Base-by-base conservation (phyloP, 192 early-diverging fungal species). In the Entophlyctis luteolus region DNA sequence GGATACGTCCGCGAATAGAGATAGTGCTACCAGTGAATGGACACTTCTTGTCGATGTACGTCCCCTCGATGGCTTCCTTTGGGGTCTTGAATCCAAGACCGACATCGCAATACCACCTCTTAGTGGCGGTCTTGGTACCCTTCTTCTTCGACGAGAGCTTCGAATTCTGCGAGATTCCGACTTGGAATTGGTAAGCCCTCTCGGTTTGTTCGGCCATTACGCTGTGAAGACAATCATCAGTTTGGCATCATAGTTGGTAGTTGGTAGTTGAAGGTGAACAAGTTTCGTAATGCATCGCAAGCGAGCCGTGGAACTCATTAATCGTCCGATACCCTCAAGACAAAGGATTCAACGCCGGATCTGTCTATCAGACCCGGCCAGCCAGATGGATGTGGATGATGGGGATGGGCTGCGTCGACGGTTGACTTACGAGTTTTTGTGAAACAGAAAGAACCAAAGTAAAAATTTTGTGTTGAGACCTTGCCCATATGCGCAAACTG, bases 21-120 rank as follows among this genome's bases (percentile, higher is more conserved):
- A 94, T 92, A 79, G 90, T 86, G 76, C 90, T 87, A 55, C 79
- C 80, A 72, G 93, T 93, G 92, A 95, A 99, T 68, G 96, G 96
- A 87, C 96, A 99, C 91, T 99, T 99, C 88, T 95, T 99, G 88
- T 99, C 96, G 63, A 99, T 92, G 88, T 99, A 99, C 83, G 82
- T 86, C 68, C 96, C 96, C 77, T 89, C 88, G 79, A 95, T 92
- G 73, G 95, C 96, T 77, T 94, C 92, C 78, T 90, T 90, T 74
- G 96, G 96, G 79, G 93, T 99, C 90, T 98, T 98, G 89, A 93
- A 96, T 68, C 96, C 96, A 55, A 95, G 89, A 85, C 96, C 96
- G 65, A 99, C 88, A 73, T 98, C 93, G 87, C 94, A 94, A 90
- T 91, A 93, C 96, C 96, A 99, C 72, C 96, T 91, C 84, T 83